Evolutionary conservation across 2,329 filamentous ascomycete species (phyloP).

Genomic region (Fusarium equiseti): DNA sequence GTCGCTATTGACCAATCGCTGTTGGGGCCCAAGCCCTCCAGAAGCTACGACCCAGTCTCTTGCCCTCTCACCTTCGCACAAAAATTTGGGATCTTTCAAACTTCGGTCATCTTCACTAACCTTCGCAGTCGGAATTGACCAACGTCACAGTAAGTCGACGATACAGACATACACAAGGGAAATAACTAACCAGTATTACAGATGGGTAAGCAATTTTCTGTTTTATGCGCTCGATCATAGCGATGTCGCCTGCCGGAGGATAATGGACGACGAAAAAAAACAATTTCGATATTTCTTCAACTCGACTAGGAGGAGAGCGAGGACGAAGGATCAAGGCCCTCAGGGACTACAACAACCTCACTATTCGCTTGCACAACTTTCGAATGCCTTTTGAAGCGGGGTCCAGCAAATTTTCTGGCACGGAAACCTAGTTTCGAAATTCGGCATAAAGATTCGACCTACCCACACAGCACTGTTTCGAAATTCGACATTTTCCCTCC

Average conservation of each 20-base stretch:
- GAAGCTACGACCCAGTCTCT: slow-evolving; percentile 44
- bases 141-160: slow-evolving; percentile 63
- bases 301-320: slow-evolving; percentile 6
- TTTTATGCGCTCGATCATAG: slow-evolving; percentile 38
- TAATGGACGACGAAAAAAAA: slow-evolving; percentile 26
- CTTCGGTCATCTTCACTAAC: slow-evolving; percentile 56
- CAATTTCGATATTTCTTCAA: slow-evolving; percentile 40
- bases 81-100: slow-evolving; percentile 56
- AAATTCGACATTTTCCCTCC: slow-evolving; percentile 12
- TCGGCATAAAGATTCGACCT: slow-evolving; percentile 12
- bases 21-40: slow-evolving; percentile 55
- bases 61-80: slow-evolving; percentile 58
- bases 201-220: slow-evolving; percentile 69
- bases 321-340: slow-evolving; percentile 13
- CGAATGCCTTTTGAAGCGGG: neutral
- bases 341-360: neutral
- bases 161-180: slow-evolving; percentile 49
- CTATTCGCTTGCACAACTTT: neutral
- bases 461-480: slow-evolving; percentile 9
- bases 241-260: slow-evolving; percentile 45
- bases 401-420: slow-evolving; percentile 1
- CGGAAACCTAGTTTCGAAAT: slow-evolving; percentile 26
- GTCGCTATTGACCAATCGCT: slow-evolving; percentile 50
- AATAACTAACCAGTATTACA: slow-evolving; percentile 58
- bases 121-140: slow-evolving; percentile 59